Conservation (phyloP, 208 protist species). For the Acanthamoeba royreba region DNA sequence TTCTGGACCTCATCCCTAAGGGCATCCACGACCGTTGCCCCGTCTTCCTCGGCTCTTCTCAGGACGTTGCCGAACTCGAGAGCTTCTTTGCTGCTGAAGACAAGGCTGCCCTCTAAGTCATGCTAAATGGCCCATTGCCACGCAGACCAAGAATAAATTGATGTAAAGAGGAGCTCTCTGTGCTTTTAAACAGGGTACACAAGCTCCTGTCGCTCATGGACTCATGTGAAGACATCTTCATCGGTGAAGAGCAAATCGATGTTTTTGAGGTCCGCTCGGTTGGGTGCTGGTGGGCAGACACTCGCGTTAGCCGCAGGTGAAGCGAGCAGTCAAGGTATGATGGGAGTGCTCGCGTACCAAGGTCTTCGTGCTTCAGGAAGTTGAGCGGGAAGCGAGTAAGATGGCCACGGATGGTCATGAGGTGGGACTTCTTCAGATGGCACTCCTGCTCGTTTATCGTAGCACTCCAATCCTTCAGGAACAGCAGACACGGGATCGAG, state of each 20-base stretch:
- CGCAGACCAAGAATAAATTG: neutral
- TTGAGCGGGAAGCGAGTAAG: neutral
- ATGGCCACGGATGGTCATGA: constrained; percentile 14
- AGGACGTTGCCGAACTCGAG: constrained; percentile 86
- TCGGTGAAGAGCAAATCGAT: constrained; percentile 11
- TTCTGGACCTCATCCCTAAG: constrained; percentile 85
- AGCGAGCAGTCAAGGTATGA: neutral
- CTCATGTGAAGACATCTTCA: neutral
- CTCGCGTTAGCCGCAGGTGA: no score
- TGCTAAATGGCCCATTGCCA: no score
- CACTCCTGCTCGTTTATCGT: constrained; percentile 29
- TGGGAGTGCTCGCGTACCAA: neutral
- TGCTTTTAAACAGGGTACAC: neutral
- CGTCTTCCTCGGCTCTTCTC: constrained; percentile 87
- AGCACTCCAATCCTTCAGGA: constrained; percentile 16
- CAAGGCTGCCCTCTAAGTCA: neutral
- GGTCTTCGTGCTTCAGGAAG: constrained; percentile 28
- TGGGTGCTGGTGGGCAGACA: no score
- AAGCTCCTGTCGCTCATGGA: no score
- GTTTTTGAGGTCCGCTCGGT: constrained; percentile 11
- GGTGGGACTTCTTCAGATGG: neutral
- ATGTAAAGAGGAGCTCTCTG: neutral
- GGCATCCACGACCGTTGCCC: constrained; percentile 89
- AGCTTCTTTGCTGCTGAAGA: constrained; percentile 35
- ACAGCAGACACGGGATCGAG: constrained; percentile 13